These are phyloP conservation scores for Tylopilus vinaceipallidus DNA, from an alignment of 768 basidiomycete species.

Conservation along the genomic window DNA sequence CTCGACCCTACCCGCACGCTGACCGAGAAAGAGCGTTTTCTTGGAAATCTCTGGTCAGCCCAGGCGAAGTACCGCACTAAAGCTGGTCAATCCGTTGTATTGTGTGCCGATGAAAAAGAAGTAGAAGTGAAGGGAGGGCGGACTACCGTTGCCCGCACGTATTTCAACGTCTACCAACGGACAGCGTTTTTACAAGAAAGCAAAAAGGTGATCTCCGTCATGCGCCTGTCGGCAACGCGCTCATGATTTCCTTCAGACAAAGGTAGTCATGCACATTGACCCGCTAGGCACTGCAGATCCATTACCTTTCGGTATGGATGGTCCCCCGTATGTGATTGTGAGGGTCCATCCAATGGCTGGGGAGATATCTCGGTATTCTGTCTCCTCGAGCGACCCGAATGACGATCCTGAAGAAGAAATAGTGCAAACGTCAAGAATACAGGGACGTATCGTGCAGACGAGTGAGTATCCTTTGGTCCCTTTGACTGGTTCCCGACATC, in stretches of 20 bases:
- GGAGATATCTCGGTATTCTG: slow-evolving; percentile 75
- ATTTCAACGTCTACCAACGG: slow-evolving; percentile 85
- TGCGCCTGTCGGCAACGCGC: neutral
- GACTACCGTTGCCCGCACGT: slow-evolving; percentile 71
- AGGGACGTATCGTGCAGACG: slow-evolving; percentile 74
- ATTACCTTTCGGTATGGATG: slow-evolving; percentile 68
- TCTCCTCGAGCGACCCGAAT: slow-evolving; percentile 68
- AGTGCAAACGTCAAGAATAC: slow-evolving; percentile 72
- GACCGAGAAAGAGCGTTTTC: slow-evolving; percentile 74
- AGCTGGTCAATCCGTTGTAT: slow-evolving; percentile 67
- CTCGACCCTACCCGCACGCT: slow-evolving; percentile 64
- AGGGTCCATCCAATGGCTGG: slow-evolving; percentile 83
- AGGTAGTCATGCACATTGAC: slow-evolving; percentile 87
- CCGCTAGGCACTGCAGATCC: slow-evolving; percentile 70
- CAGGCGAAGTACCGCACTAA: slow-evolving; percentile 80
- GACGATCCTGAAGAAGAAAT: slow-evolving; percentile 83
- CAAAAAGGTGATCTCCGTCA: slow-evolving; percentile 60
- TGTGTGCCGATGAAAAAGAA: slow-evolving; percentile 70
- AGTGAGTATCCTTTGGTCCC: slow-evolving; percentile 48
- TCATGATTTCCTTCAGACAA: slow-evolving; percentile 52
- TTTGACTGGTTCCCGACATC: neutral
- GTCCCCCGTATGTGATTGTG: slow-evolving; percentile 76
- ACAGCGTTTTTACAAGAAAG: slow-evolving; percentile 74
- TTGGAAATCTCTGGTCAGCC: slow-evolving; percentile 86
- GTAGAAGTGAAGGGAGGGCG: slow-evolving; percentile 66